These are phyloP conservation scores for Sherardia arvensis DNA, from an alignment of 257 asterid species.

Conservation along the genomic window DNA sequence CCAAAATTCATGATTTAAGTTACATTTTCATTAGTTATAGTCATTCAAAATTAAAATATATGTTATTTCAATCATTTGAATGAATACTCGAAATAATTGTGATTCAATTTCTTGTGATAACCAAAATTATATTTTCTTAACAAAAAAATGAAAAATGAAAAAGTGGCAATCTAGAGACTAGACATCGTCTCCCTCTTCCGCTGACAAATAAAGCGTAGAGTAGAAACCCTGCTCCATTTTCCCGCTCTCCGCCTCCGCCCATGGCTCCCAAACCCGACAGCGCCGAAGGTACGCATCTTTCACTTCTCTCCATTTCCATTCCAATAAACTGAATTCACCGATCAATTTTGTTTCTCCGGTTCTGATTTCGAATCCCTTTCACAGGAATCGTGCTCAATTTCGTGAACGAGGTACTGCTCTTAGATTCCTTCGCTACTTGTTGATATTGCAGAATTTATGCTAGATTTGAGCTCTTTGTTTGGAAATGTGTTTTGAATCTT, in stretches of 20 bases:
- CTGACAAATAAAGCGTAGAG: neutral
- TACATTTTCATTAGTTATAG: too few relatives aligned
- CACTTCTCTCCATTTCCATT: neutral
- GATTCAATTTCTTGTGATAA: too few relatives aligned
- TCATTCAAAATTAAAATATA: too few relatives aligned
- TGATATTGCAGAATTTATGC: neutral
- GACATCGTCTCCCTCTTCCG: neutral
- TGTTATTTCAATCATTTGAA: too few relatives aligned
- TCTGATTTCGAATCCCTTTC: neutral
- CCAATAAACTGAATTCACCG: neutral
- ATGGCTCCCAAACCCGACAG: conserved; percentile 91
- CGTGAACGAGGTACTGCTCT: conserved; percentile 62
- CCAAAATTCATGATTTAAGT: too few relatives aligned
- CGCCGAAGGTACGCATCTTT: conserved; percentile 48
- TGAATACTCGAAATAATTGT: too few relatives aligned
- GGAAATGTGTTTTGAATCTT: neutral
- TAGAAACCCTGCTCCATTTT: conserved; percentile 5
- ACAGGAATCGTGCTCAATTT: conserved; percentile 89
- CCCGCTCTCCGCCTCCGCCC: conserved; percentile 36
- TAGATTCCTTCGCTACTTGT: neutral
- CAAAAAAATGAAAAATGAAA: too few relatives aligned
- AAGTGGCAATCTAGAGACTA: too few relatives aligned
- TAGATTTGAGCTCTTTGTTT: neutral
- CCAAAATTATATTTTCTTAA: too few relatives aligned
- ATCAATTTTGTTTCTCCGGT: conserved; percentile 1